Base-by-base conservation (phyloP, 768 basidiomycete genomes). In the Pulveroboletus sp. region DNA sequence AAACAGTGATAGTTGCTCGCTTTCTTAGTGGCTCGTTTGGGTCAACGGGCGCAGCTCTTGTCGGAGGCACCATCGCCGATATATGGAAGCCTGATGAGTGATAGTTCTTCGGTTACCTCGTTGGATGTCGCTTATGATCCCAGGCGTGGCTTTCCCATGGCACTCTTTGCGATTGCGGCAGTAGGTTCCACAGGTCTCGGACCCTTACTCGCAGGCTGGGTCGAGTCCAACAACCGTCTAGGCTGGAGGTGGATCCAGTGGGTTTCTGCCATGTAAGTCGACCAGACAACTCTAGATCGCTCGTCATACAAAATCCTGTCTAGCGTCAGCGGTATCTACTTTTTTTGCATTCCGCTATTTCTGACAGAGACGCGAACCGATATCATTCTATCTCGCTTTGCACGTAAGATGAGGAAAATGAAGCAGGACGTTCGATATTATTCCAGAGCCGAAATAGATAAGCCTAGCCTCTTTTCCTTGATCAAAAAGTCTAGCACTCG, bases 211-310 rank as follows among this genome's bases (percentile, higher is more conserved):
- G 79, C 81, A 21, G 83, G 83, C 13, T 88, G 81, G 81, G 73
- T 87, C 18, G 84, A 87, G 59, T 74, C 77, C 53, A 78, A 81
- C 51, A 60, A 70, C 0, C 69, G 68, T 17, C 63, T 90, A 1
- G 73, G 74, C 54, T 91, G 89, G 87, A 73, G 87, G 26, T 91
- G 89, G 87, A 88, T 93, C 24, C 81, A 89, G 58, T 91, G 88
- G 89, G 76, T 89, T 8, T 81, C 82, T 54, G 71, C 82, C 58
- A 86, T 84, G 83, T 81, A 36, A 47, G 59, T 61, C 39, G 14
- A 32, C 31, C 7, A 9, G 10, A 38, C 43, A 38, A 43, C 43
- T 41, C 41, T 21, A 9, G 15, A 6, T 47, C 7, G 15, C 28
- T 6, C 8, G 6, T 36, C 35, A 48, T 17, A 5, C 21, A 49